Conservation (phyloP, 116 monocot species). For the Papilionanthe hybrid region DNA sequence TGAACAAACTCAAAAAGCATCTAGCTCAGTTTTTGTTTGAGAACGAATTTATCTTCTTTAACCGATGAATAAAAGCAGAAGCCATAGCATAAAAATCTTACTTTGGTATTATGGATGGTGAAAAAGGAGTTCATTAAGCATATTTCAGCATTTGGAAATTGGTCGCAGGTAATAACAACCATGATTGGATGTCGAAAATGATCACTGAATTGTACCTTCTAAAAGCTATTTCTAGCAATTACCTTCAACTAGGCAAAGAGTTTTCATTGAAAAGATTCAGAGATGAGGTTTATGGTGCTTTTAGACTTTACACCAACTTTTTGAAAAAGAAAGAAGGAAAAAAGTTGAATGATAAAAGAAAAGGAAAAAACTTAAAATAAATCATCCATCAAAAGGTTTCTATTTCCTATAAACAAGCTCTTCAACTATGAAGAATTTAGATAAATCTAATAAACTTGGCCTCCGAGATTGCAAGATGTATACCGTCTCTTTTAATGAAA, state of each 20-base stretch:
- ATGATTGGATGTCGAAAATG: neutral
- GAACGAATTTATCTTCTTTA: too few relatives aligned
- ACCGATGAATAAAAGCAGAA: neutral
- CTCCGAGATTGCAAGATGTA: constrained; percentile 56
- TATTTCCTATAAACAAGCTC: constrained; percentile 1
- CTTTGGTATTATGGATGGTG: neutral
- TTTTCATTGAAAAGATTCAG: neutral
- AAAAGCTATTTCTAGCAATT: neutral
- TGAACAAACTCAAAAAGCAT: too few relatives aligned
- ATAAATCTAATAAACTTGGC: constrained; percentile 42
- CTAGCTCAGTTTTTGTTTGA: too few relatives aligned
- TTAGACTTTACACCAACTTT: neutral
- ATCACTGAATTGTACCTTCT: neutral
- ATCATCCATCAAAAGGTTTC: neutral
- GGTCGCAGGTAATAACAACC: neutral
- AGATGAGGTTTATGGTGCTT: neutral
- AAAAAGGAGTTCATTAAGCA: neutral
- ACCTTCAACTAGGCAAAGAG: neutral
- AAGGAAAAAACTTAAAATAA: neutral
- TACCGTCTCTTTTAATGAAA: constrained; percentile 52
- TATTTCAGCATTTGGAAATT: neutral
- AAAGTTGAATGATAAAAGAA: neutral
- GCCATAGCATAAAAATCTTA: neutral
- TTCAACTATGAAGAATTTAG: neutral
- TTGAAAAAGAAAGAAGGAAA: neutral